Evolutionary conservation across 202 grass and related monocot species (phyloP), one percentile per base, ranked within the genome.

Genomic region (Carex sylvatica): DNA sequence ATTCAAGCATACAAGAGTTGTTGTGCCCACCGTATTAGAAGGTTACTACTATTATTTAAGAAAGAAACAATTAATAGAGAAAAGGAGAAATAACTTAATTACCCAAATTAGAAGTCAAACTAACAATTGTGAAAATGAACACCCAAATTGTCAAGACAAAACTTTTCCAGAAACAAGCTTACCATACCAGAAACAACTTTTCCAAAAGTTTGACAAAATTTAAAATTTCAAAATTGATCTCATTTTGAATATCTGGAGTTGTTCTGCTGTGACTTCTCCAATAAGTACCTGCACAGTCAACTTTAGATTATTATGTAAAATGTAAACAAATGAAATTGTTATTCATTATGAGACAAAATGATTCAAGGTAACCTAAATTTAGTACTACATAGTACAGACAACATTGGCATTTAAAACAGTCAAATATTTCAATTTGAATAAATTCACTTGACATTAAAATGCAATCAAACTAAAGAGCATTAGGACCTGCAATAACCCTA

Each of bases 261-360:
- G 13, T 76, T 56, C 26, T 55, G 26, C 26, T 18, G 72, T 10
- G 49, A n/a, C 72, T 76, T 76, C 6, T 31, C 72, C 13, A 31
- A n/a, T 11, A 76, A 33, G 46, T 55, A 76, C 51, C 72, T 76
- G 49, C 72, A 76, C 26, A 76, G 24, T 55, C 14, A 56, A 76
- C 24, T 76, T 56, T 14, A 75, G 51, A 35, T 55, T n/a, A n/a
- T 56, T 76, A 56, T 56, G 7, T n/a, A 76, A 76, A 56, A 54
- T 56, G 18, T 31, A 56, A 55, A 76, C 14, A 76, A 11, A 76
- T 55, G 20, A 52, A 28, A 51, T 53, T 74, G 12, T 54, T 55
- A 51, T 54, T 56, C 72, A 33, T 33, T 35, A 55, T 35, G 9
- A 18, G 23, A 30, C 9, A 75, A 51, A 74, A 74, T 51, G 11